Base-by-base conservation (phyloP, 163 green algal species). In the Prototheca wickerhamii region DNA sequence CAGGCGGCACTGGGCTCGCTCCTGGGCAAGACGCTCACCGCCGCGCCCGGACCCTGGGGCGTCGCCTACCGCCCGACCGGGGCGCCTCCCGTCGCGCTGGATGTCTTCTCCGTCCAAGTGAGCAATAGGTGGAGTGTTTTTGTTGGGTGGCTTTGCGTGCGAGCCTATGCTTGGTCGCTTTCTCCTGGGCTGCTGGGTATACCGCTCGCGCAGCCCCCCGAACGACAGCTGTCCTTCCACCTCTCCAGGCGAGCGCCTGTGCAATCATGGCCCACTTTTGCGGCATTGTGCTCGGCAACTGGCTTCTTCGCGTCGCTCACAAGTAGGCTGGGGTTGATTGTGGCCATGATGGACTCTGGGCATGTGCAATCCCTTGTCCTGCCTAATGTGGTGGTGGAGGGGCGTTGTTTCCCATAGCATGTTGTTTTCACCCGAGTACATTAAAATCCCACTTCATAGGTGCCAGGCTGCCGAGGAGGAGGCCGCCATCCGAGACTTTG, bases 181-280 rank as follows among this genome's bases (percentile, higher is more conserved):
- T n/a, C n/a, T n/a, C n/a, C n/a, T n/a, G n/a, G n/a, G n/a, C n/a
- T n/a, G n/a, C n/a, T n/a, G n/a, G n/a, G n/a, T n/a, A n/a, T n/a
- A n/a, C n/a, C n/a, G n/a, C n/a, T n/a, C n/a, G n/a, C n/a, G n/a
- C n/a, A n/a, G n/a, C n/a, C n/a, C n/a, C n/a, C n/a, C n/a, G n/a
- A n/a, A 6, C 4, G 33, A 68, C 49, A 21, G 2, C 31, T 34
- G 20, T 33, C 20, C 28, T 46, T 50, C 6, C 30, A 21, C 37
- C 26, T 43, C 37, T 64, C 64, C 79, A 86, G 74, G 78, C 80
- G 23, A 82, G 68, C 61, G 72, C 77, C 43, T 84, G 84, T 50
- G 83, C 74, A n/a, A 60, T 86, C n/a, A 69, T 86, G 74, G 71
- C 70, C 1, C 80, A 86, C 62, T 86, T 86, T 65, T 66, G 75